These are phyloP conservation scores for Fusarium verticillioides DNA, from an alignment of 2,329 filamentous ascomycete genomes.

Conservation along the genomic window DNA sequence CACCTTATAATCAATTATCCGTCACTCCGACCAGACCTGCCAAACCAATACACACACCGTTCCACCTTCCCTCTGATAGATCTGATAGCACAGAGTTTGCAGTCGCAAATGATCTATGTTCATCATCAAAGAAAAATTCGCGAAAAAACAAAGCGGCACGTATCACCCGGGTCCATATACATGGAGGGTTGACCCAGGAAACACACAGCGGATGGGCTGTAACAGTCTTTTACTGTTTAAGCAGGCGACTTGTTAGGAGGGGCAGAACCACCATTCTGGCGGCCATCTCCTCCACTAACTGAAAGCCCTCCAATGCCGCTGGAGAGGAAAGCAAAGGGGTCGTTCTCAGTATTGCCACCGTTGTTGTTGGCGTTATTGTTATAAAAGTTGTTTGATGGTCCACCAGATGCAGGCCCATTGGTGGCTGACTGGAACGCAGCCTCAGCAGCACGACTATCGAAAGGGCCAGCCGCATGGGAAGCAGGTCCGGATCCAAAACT, in stretches of 20 bases:
- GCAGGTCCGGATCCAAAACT: slow-evolving; percentile 77
- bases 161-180: slow-evolving; percentile 34
- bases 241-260: slow-evolving; percentile 70
- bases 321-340: slow-evolving; percentile 84
- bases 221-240: slow-evolving; percentile 51
- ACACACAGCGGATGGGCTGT: slow-evolving; percentile 42
- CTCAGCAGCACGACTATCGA: slow-evolving; percentile 93
- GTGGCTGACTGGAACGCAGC: slow-evolving; percentile 92
- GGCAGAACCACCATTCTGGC: slow-evolving; percentile 69
- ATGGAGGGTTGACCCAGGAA: slow-evolving; percentile 41
- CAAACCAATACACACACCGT: slow-evolving; percentile 51
- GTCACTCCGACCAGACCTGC: slow-evolving; percentile 54
- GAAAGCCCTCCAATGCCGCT: slow-evolving; percentile 77
- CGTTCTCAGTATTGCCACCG: slow-evolving; percentile 72
- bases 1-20: slow-evolving; percentile 52
- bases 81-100: slow-evolving; percentile 57
- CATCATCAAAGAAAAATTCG: slow-evolving; percentile 54
- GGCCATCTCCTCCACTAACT: slow-evolving; percentile 73
- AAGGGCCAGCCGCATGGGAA: slow-evolving; percentile 85
- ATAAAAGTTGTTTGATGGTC: slow-evolving; percentile 68
- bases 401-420: slow-evolving; percentile 81
- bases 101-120: slow-evolving; percentile 59
- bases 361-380: slow-evolving; percentile 72
- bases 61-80: slow-evolving; percentile 53
- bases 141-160: slow-evolving; percentile 44